Percentiles rank a stretch among this genome's conserved stretches.
Conservation (phyloP, 805 yeast species). For the Saccharomyces eubayanus region DNA sequence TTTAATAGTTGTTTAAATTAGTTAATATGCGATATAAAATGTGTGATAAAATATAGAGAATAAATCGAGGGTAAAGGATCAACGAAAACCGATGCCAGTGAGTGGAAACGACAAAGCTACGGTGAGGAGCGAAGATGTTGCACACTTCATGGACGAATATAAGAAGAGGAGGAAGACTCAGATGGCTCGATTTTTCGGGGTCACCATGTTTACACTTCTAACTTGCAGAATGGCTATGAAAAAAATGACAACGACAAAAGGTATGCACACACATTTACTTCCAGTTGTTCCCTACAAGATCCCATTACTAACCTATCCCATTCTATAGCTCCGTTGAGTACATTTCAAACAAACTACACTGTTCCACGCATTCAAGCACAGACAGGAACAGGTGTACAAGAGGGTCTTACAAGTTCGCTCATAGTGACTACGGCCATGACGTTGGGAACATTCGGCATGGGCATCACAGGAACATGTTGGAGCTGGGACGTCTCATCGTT, state of each 20-base stretch:
- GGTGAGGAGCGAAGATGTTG: neutral
- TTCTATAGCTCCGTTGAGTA: slow-evolving; percentile 47
- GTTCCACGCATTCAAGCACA: slow-evolving; percentile 42
- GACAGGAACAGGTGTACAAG: slow-evolving; percentile 51
- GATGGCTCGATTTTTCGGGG: slow-evolving; percentile 63
- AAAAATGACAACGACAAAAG: slow-evolving; percentile 64
- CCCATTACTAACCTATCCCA: neutral
- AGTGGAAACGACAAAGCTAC: neutral
- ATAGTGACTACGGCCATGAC: slow-evolving; percentile 73
- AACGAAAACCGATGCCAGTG: neutral
- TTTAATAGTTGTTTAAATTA: neutral
- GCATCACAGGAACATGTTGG: slow-evolving; percentile 73
- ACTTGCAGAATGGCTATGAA: slow-evolving; percentile 69
- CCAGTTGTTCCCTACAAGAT: neutral
- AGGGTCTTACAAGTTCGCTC: slow-evolving; percentile 76
- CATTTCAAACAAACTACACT: slow-evolving; percentile 76
- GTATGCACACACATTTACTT: slow-evolving; percentile 21
- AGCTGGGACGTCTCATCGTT: slow-evolving; percentile 59
- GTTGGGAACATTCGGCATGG: slow-evolving; percentile 62
- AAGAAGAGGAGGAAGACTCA: slow-evolving; percentile 59
- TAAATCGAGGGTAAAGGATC: neutral
- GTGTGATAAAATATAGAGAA: neutral
- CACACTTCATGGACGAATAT: slow-evolving; percentile 33
- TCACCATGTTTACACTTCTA: slow-evolving; percentile 62
- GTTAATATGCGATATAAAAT: neutral